A percentile compares a stretch with the other conserved stretches of the same genome.
Conservation (phyloP, 805 yeast species). For the Candida taoyuanica region DNA sequence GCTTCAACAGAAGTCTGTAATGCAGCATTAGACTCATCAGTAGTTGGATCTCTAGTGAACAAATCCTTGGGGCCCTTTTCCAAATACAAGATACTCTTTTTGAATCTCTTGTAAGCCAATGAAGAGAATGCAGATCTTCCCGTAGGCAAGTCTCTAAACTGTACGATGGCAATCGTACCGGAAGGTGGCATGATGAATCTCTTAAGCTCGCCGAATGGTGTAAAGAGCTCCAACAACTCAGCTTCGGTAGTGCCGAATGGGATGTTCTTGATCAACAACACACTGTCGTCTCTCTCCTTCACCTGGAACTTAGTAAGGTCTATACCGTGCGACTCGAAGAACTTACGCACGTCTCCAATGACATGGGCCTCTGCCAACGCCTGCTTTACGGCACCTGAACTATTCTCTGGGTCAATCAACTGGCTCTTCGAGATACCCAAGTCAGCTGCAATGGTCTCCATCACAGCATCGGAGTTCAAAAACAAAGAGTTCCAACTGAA, state of each 20-base stretch:
- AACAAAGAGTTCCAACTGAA: slow-evolving; percentile 95
- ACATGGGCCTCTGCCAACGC: slow-evolving; percentile 97
- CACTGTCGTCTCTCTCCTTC: slow-evolving; percentile 71
- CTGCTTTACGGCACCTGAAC: slow-evolving; percentile 89
- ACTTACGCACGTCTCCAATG: slow-evolving; percentile 83
- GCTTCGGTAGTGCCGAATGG: slow-evolving; percentile 80
- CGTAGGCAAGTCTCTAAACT: slow-evolving; percentile 73
- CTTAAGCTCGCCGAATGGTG: slow-evolving; percentile 72
- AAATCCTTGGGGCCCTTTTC: slow-evolving; percentile 91
- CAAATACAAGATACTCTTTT: slow-evolving; percentile 79
- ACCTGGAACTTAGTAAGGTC: slow-evolving; percentile 67
- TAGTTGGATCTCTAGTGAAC: slow-evolving; percentile 54
- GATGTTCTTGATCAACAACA: slow-evolving; percentile 83
- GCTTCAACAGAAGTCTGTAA: slow-evolving; percentile 29
- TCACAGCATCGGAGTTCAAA: slow-evolving; percentile 86
- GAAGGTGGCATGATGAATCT: slow-evolving; percentile 92
- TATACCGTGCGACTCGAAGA: slow-evolving; percentile 80
- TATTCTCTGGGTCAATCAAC: slow-evolving; percentile 79
- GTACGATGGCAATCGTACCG: slow-evolving; percentile 93
- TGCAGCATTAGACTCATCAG: slow-evolving; percentile 21
- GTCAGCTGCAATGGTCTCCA: slow-evolving; percentile 81
- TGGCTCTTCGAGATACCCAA: slow-evolving; percentile 81
- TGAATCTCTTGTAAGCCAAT: slow-evolving; percentile 81
- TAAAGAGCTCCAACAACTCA: slow-evolving; percentile 78
- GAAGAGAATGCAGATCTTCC: slow-evolving; percentile 90